Percentiles rank a stretch among this genome's conserved stretches.
phyloP scores from a whole-genome alignment of 2,329 filamentous ascomycete genomes.

The Monosporascus sp. region DNA sequence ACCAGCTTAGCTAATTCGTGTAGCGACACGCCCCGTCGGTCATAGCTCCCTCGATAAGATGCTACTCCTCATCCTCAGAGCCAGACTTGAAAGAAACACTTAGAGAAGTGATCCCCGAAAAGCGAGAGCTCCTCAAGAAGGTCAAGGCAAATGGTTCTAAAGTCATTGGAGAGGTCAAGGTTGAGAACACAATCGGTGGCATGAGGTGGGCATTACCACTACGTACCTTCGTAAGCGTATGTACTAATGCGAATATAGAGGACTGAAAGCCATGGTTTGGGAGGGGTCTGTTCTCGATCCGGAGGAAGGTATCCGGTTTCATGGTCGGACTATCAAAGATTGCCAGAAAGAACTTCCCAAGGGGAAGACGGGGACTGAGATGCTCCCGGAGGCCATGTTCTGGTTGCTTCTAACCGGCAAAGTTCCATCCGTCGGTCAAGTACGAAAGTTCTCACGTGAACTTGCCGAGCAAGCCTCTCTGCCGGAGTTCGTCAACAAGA shows the following conservation, averaged over 20 bases:
- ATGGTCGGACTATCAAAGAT: slow-evolving; percentile 96
- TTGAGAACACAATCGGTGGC: slow-evolving; percentile 89
- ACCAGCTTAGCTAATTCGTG: neutral
- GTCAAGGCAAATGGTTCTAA: slow-evolving; percentile 82
- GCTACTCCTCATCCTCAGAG: slow-evolving; percentile 71
- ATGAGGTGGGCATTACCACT: slow-evolving; percentile 56
- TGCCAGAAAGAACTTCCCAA: slow-evolving; percentile 93
- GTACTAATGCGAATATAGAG: slow-evolving; percentile 33
- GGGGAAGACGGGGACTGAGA: slow-evolving; percentile 86
- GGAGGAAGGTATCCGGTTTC: slow-evolving; percentile 96
- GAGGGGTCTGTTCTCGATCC: slow-evolving; percentile 95
- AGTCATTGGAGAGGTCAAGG: slow-evolving; percentile 84
- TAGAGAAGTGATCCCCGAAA: slow-evolving; percentile 78
- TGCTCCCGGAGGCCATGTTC: slow-evolving; percentile 99
- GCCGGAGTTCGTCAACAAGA: slow-evolving; percentile 75
- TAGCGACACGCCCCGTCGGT: slow-evolving; percentile 22
- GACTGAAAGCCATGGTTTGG: slow-evolving; percentile 97
- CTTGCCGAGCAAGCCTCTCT: slow-evolving; percentile 81
- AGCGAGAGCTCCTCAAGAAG: slow-evolving; percentile 88
- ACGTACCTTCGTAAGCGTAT: slow-evolving; percentile 21
- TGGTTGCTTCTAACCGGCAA: slow-evolving; percentile 94
- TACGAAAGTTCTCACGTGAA: slow-evolving; percentile 76
- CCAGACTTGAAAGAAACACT: slow-evolving; percentile 86
- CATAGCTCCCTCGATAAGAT: slow-evolving; percentile 36
- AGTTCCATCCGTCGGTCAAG: slow-evolving; percentile 77